phyloP scores from a whole-genome alignment of 2,329 filamentous ascomycete genomes.

The Tolypocladium pustulatum region DNA sequence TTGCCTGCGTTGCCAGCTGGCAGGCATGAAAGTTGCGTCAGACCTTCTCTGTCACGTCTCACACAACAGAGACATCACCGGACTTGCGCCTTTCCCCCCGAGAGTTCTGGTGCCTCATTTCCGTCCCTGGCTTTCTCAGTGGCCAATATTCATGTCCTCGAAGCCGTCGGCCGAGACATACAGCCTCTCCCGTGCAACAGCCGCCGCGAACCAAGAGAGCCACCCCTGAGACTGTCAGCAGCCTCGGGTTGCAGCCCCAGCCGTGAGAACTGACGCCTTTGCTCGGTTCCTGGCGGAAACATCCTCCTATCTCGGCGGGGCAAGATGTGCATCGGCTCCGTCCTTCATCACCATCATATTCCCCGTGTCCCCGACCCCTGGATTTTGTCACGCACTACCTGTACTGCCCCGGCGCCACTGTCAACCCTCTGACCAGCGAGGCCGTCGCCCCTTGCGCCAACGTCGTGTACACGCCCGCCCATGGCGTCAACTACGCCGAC shows the following conservation, averaged over 20 bases:
- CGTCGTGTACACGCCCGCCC: conserved; percentile 19
- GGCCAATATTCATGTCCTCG: not conserved
- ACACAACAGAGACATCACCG: not conserved
- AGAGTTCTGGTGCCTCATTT: not conserved
- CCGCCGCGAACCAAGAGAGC: not conserved
- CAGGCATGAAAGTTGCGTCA: not conserved
- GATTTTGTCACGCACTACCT: conserved; percentile 31
- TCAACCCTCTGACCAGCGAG: conserved; percentile 16
- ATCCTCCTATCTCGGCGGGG: not conserved
- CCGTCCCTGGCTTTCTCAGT: not conserved
- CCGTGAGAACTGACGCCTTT: not conserved
- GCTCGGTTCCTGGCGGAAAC: not conserved
- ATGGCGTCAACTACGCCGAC: conserved; percentile 23
- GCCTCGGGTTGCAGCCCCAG: not conserved
- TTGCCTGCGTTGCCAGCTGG: not conserved
- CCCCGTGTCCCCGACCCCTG: conserved; percentile 29
- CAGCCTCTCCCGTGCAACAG: conserved; percentile 1
- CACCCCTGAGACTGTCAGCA: not conserved
- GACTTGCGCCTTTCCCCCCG: not conserved
- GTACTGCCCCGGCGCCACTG: conserved; percentile 28
- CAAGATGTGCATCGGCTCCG: conserved; percentile 39
- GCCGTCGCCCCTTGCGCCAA: conserved; percentile 11
- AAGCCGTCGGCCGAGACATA: conserved; percentile 14
- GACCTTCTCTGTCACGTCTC: not conserved
- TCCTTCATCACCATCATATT: conserved; percentile 40